A percentile compares a stretch with the other conserved stretches of the same genome.
Evolutionary conservation across 306 rosid species (phyloP).

Genomic region (Cyamopsis tetragonoloba): DNA sequence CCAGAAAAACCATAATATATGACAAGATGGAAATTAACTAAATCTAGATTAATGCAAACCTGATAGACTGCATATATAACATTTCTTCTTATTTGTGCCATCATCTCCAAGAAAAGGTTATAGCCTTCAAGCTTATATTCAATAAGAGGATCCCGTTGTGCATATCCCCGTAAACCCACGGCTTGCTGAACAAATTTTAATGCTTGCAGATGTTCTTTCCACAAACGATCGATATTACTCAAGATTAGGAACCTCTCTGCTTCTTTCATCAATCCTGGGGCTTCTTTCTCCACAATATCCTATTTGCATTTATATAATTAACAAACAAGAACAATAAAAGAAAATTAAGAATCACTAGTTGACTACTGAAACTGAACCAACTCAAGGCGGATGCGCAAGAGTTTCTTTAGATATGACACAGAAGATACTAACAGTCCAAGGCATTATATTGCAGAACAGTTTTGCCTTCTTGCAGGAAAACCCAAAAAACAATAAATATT

Average conservation of each 20-base stretch:
- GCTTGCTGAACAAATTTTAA: constrained; percentile 97
- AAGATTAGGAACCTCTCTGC: constrained; percentile 88
- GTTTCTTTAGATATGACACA: background rate
- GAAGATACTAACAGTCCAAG: background rate
- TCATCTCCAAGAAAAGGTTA: constrained; percentile 97
- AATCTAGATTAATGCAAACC: constrained; percentile 40
- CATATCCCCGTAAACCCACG: constrained; percentile 88
- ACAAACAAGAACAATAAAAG: background rate
- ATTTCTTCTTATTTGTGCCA: constrained; percentile 96
- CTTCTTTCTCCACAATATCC: constrained; percentile 75
- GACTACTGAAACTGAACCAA: background rate
- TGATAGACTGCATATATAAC: constrained; percentile 94
- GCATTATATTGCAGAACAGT: background rate
- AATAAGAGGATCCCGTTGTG: constrained; percentile 94
- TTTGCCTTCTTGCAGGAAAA: too few species aligned
- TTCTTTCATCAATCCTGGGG: constrained; percentile 88
- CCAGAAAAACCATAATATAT: background rate
- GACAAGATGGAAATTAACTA: background rate
- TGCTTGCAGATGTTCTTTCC: constrained; percentile 97
- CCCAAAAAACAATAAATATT: background rate
- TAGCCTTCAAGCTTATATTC: constrained; percentile 97
- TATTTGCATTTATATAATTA: constrained; percentile 22
- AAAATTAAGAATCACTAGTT: background rate
- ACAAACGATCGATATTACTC: constrained; percentile 87
- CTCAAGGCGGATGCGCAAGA: background rate